A percentile compares a stretch with the other conserved stretches of the same genome.
phyloP scores from a whole-genome alignment of 2,329 filamentous ascomycete species.

The Tolypocladium ophioglossoides region DNA sequence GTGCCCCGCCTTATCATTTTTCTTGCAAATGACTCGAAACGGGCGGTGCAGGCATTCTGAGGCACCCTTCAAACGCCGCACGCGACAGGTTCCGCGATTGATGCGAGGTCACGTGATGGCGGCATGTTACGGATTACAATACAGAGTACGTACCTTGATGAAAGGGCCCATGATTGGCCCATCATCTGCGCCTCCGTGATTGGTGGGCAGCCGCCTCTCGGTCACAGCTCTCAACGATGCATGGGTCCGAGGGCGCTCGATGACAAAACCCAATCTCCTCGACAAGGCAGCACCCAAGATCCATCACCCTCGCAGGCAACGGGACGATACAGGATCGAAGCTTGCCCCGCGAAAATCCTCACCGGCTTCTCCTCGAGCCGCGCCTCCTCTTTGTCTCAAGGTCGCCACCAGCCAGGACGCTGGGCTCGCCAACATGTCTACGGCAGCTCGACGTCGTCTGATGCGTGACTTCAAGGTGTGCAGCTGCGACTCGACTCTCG shows the following conservation, averaged over 20 bases:
- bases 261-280: not conserved
- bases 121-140: too few species aligned
- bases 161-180: slow-evolving; percentile 6
- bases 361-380: not conserved
- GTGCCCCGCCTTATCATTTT: too few species aligned
- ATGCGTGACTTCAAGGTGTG: slow-evolving; percentile 99
- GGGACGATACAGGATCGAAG: not conserved
- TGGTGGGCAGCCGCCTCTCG: slow-evolving; percentile 6
- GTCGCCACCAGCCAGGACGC: slow-evolving; percentile 1
- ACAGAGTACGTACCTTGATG: not conserved
- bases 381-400: not conserved
- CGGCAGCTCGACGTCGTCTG: slow-evolving; percentile 84
- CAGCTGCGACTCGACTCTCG: slow-evolving; percentile 6
- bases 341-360: not conserved
- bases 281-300: not conserved
- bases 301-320: not conserved
- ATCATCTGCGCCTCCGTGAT: slow-evolving; percentile 6
- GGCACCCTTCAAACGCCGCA: not conserved
- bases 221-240: not conserved
- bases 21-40: too few species aligned
- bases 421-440: slow-evolving; percentile 50
- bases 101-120: slow-evolving; percentile 2
- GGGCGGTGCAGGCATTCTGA: not conserved
- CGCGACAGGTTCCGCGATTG: not conserved
- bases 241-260: not conserved